Base-by-base conservation (phyloP, 2,329 filamentous ascomycete species). In the Aspergillus thermomutatus region DNA sequence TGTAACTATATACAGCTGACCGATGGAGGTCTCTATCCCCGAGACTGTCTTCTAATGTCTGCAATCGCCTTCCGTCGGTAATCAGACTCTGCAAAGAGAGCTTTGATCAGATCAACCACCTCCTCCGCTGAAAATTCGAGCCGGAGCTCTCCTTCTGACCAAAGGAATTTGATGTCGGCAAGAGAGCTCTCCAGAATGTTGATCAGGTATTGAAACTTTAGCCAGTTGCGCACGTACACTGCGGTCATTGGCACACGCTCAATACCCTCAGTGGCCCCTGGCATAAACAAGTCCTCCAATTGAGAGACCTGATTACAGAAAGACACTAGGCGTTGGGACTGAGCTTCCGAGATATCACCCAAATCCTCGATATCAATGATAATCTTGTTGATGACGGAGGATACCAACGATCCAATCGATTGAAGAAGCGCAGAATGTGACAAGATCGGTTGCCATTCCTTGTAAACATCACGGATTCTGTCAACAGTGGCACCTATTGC, bases 111-210 rank as follows among this genome's bases (percentile, higher is more conserved):
- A 64, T 87, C 85, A 14, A 86, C 76, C 8, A 88, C 80, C 67
- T 88, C 85, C 34, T 85, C 83, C 2, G 76, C 75, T 25, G 79
- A 79, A 72, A 87, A 87, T 65, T 87, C 85, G 54, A 87, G 67
- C 58, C 80, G 81, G 64, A 88, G 65, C 68, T 85, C 85, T n/a
- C 83, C 83, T 62, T 88, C 84, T 2, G 77, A 79, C 85, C 85
- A 88, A 46, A 87, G 69, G 60, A 82, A 87, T 64, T 82, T 86
- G 72, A 88, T 87, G 64, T 88, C 85, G 21, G 83, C 85, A 17
- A 88, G 72, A 50, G 80, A 84, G 54, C 82, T 82, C 53, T 87
- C 85, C 52, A 88, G 68, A 47, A 88, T 86, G 62, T 87, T 85
- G 45, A 80, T 75, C 52, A 88, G 67, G 63, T 87, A 87, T 66